Conservation (phyloP, 2,329 filamentous ascomycete species). For the Torrubiella hemipterigena region DNA sequence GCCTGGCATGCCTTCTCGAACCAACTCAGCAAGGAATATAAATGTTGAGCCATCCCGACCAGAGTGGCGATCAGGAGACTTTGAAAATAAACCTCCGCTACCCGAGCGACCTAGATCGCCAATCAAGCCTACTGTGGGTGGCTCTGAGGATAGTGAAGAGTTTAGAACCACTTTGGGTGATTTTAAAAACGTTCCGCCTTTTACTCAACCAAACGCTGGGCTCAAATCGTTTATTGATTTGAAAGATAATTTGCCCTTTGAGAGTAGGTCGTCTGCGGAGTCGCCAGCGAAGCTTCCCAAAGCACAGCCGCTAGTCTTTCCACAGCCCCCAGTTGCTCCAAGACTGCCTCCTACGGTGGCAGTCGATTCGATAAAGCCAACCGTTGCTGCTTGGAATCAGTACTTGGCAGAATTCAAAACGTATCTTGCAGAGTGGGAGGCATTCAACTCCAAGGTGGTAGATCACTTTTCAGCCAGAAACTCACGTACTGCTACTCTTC, state of each 20-base stretch:
- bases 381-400: constrained; percentile 29
- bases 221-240: constrained; percentile 44
- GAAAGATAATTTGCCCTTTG: constrained; percentile 43
- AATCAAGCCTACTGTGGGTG: constrained; percentile 24
- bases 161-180: constrained; percentile 42
- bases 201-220: constrained; percentile 32
- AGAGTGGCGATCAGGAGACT: constrained; percentile 45
- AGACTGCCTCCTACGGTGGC: constrained; percentile 29
- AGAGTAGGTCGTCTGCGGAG: constrained; percentile 34
- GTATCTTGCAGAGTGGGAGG: constrained; percentile 39
- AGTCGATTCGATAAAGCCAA: constrained; percentile 31
- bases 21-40: constrained; percentile 34
- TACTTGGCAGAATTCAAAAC: constrained; percentile 40
- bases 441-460: constrained; percentile 40
- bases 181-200: constrained; percentile 43
- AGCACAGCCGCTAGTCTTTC: constrained; percentile 28
- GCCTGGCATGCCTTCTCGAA: constrained; percentile 10
- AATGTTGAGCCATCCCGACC: constrained; percentile 45
- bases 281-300: constrained; percentile 23
- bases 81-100: constrained; percentile 14
- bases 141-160: constrained; percentile 44
- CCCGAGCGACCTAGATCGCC: constrained; percentile 10
- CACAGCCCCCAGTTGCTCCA: constrained; percentile 36
- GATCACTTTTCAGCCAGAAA: constrained; percentile 44
- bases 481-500: constrained; percentile 23